A percentile compares a stretch with the other conserved stretches of the same genome.
These are phyloP conservation scores for Crucihimalaya himalaica DNA, from an alignment of 345 rosid genomes.

Conservation along the genomic window DNA sequence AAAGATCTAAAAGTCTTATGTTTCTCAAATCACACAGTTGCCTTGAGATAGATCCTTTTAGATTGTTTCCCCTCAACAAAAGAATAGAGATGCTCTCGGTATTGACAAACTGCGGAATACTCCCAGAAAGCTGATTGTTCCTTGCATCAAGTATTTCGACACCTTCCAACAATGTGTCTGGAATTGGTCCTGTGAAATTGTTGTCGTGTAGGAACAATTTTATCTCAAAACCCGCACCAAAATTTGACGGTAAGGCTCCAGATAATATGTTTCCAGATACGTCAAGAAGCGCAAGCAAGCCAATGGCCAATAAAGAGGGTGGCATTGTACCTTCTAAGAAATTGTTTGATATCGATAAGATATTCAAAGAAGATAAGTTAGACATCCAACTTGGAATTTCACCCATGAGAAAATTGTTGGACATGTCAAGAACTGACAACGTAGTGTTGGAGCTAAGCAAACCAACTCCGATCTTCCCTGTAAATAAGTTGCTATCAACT, in stretches of 20 bases:
- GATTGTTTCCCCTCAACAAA: not conserved
- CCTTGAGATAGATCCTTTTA: not conserved
- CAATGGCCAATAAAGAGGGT: not conserved
- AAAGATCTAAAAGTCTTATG: not conserved
- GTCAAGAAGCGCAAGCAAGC: not conserved
- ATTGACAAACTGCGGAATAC: not conserved
- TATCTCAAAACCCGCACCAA: not conserved
- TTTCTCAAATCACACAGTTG: not conserved
- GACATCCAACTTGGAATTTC: conserved; percentile 17
- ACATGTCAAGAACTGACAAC: not conserved
- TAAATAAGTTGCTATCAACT: conserved; percentile 12
- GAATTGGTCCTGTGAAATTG: not conserved
- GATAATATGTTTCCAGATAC: not conserved
- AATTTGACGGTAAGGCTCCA: not conserved
- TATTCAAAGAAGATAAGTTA: not conserved
- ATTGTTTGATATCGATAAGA: not conserved
- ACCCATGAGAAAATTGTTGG: conserved; percentile 6
- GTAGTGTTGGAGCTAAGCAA: not conserved
- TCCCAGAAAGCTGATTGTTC: not conserved
- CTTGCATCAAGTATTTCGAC: not conserved
- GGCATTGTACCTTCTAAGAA: not conserved
- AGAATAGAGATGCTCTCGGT: not conserved
- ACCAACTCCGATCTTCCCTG: conserved; percentile 22
- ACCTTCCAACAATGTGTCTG: not conserved
- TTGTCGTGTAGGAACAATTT: not conserved